Percentiles rank a stretch among this genome's conserved stretches.
These are phyloP conservation scores for Patellaria atrata DNA, from an alignment of 495 filamentous ascomycete species.

Conservation along the genomic window DNA sequence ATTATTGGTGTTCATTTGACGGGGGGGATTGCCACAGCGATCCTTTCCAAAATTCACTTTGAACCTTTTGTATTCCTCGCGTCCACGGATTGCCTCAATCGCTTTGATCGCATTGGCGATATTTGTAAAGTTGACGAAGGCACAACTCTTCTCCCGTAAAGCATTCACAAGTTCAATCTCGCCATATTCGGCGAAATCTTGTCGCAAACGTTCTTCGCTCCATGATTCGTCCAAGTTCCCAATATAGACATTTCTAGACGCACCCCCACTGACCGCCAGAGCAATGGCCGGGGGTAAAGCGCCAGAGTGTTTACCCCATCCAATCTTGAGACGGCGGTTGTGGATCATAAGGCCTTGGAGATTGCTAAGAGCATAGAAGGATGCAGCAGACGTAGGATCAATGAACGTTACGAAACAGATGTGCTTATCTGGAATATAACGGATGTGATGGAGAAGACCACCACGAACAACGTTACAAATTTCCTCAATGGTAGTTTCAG, in stretches of 20 bases:
- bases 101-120: conserved; percentile 99
- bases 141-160: conserved; percentile 94
- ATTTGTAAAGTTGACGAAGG: conserved; percentile 99
- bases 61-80: conserved; percentile 93
- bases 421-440: conserved; percentile 98
- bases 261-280: conserved; percentile 86
- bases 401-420: conserved; percentile 99
- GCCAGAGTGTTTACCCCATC: conserved; percentile 98
- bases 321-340: conserved; percentile 93
- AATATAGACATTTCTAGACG: conserved; percentile 93
- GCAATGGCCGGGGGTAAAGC: conserved; percentile 94
- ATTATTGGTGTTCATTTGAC: conserved; percentile 49
- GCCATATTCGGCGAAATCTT: conserved; percentile 95
- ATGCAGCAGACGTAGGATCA: conserved; percentile 92
- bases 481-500: conserved; percentile 95
- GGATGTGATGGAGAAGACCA: conserved; percentile 72
- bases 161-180: conserved; percentile 98
- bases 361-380: conserved; percentile 95
- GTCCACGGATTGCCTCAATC: conserved; percentile 84
- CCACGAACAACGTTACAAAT: conserved; percentile 39
- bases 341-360: conserved; percentile 98
- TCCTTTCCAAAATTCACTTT: conserved; percentile 99
- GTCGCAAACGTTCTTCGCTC: conserved; percentile 86
- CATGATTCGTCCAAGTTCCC: conserved; percentile 95
- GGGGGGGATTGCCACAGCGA: conserved; percentile 87